Conservation (phyloP, 345 rosid species). For the Eutrema heterophyllum region DNA sequence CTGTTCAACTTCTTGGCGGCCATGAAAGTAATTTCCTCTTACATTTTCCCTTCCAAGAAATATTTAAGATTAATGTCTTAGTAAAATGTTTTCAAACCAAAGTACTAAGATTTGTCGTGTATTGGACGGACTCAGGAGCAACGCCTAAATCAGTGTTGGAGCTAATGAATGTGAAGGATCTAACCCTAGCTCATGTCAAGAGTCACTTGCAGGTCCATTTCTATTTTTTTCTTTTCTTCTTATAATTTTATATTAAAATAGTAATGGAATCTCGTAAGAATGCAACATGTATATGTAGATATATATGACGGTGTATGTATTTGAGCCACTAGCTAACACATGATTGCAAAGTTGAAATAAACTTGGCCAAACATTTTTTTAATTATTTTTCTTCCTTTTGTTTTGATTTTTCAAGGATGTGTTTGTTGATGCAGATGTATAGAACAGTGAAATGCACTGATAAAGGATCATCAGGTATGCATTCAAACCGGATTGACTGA, state of each 20-base stretch:
- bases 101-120: slow-evolving; percentile 2
- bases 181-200: slow-evolving; percentile 99
- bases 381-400: slow-evolving; percentile 1
- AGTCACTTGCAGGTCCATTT: slow-evolving; percentile 93
- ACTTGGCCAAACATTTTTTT: slow-evolving; percentile 33
- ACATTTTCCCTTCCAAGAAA: neutral
- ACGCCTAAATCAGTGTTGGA: slow-evolving; percentile 97
- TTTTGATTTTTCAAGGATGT: slow-evolving; percentile 21
- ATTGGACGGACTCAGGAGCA: slow-evolving; percentile 53
- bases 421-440: slow-evolving; percentile 86
- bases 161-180: slow-evolving; percentile 99
- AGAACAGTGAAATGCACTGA: slow-evolving; percentile 98
- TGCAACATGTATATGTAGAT: neutral
- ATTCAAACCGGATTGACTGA: slow-evolving; percentile 6
- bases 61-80: neutral
- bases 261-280: neutral
- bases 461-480: slow-evolving; percentile 72
- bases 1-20: slow-evolving; percentile 98
- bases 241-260: neutral
- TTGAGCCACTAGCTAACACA: slow-evolving; percentile 24
- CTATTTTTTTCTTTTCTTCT: neutral
- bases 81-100: slow-evolving; percentile 4
- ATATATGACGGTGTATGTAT: neutral
- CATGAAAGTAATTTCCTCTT: slow-evolving; percentile 53
- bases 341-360: slow-evolving; percentile 34